phyloP scores from a whole-genome alignment of 345 rosid genomes.

The Jatropha curcas region DNA sequence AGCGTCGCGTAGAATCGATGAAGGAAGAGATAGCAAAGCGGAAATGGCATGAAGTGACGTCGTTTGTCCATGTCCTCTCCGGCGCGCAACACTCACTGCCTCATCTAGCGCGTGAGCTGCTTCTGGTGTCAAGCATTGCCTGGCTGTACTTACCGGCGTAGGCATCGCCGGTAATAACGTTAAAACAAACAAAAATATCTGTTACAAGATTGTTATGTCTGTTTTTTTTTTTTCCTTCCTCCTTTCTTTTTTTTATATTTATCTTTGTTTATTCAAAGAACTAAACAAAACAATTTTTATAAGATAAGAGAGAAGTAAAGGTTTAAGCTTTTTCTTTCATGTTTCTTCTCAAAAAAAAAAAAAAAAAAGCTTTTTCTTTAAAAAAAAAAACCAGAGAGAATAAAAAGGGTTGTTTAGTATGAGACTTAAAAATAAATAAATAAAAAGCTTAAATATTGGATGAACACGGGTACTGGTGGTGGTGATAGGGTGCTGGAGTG shows the following conservation, averaged over 20 bases:
- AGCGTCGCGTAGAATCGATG: constrained; percentile 73
- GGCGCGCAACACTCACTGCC: constrained; percentile 71
- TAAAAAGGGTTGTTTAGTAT: background rate
- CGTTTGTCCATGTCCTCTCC: constrained; percentile 74
- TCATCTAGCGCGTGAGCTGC: constrained; percentile 79
- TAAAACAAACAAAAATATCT: background rate
- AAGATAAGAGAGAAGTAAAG: background rate
- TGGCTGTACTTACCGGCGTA: constrained; percentile 73
- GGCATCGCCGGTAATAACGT: constrained; percentile 77
- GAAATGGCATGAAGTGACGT: constrained; percentile 89
- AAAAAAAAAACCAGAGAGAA: no score
- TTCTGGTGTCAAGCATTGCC: constrained; percentile 83
- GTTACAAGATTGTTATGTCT: constrained; percentile 4
- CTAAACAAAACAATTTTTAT: no score
- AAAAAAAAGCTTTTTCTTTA: no score
- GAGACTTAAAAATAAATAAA: background rate
- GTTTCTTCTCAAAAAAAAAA: no score
- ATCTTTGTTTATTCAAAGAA: background rate
- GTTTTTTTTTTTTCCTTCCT: background rate
- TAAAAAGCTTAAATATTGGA: constrained; percentile 24
- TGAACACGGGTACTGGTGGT: constrained; percentile 14
- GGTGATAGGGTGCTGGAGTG: background rate
- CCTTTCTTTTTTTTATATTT: no score
- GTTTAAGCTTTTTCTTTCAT: no score
- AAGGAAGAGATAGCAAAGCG: constrained; percentile 66